These are phyloP conservation scores for Suillus lakei DNA, from an alignment of 768 basidiomycete species.

Conservation along the genomic window DNA sequence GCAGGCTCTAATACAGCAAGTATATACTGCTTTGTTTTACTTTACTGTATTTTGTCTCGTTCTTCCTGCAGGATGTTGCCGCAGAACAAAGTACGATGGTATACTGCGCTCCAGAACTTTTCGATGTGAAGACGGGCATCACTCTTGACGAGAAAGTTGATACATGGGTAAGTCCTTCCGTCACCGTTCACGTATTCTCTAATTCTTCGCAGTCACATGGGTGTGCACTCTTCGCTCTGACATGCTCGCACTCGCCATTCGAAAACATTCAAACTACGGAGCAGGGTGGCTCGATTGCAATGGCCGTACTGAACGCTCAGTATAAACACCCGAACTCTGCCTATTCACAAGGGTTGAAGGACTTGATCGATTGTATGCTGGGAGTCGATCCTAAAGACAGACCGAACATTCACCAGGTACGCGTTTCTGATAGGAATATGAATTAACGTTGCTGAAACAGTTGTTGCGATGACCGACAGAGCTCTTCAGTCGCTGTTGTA, in stretches of 20 bases:
- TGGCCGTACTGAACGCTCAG: conserved; percentile 94
- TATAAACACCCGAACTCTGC: conserved; percentile 87
- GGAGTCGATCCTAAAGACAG: conserved; percentile 81
- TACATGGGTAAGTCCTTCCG: conserved; percentile 79
- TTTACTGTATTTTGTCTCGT: conserved; percentile 9
- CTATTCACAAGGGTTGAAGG: conserved; percentile 85
- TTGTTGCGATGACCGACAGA: conserved; percentile 66
- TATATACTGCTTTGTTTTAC: conserved; percentile 31
- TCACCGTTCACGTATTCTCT: conserved; percentile 4
- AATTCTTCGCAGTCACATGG: conserved; percentile 77
- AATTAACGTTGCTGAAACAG: conserved; percentile 25
- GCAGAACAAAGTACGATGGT: conserved; percentile 99
- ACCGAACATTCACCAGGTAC: conserved; percentile 85
- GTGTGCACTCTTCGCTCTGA: conserved; percentile 92
- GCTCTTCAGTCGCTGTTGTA: conserved; percentile 64
- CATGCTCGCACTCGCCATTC: conserved; percentile 95
- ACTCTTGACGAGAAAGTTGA: conserved; percentile 93
- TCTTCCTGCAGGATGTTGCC: conserved; percentile 75
- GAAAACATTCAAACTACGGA: conserved; percentile 91
- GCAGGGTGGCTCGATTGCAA: conserved; percentile 95
- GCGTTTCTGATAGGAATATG: conserved; percentile 17
- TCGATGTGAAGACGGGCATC: conserved; percentile 93
- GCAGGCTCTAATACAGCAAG: conserved; percentile 90
- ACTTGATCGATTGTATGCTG: conserved; percentile 85
- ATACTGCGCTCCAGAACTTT: conserved; percentile 95